Percentiles rank a stretch among this genome's conserved stretches.
phyloP scores from a whole-genome alignment of 371 early-diverging fungal genomes.

The Cokeromyces recurvatus region DNA sequence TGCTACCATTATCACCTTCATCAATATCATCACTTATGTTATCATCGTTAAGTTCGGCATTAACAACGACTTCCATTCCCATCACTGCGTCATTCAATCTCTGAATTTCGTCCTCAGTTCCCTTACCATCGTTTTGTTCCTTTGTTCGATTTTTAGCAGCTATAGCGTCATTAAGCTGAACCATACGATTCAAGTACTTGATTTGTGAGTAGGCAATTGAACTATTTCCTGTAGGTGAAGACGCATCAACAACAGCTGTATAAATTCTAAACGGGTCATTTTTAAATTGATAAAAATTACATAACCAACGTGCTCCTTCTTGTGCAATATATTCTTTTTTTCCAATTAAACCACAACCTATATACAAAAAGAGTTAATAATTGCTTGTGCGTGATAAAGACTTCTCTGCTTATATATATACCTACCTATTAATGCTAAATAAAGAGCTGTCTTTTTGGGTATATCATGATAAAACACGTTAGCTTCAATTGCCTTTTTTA shows the following conservation, averaged over 20 bases:
- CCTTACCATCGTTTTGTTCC: background rate
- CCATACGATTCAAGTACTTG: conserved; percentile 36
- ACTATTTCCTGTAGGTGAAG: background rate
- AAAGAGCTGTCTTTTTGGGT: conserved; percentile 37
- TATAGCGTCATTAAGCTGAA: conserved; percentile 42
- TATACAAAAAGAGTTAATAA: background rate
- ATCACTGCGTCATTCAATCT: background rate
- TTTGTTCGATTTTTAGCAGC: conserved; percentile 1
- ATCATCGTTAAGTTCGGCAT: too few species aligned
- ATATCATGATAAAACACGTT: conserved; percentile 67
- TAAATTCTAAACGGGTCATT: conserved; percentile 59
- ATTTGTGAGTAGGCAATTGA: background rate
- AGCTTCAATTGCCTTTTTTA: conserved; percentile 56
- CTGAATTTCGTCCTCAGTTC: background rate
- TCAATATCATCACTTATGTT: too few species aligned
- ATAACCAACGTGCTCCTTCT: conserved; percentile 49
- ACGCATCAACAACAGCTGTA: conserved; percentile 27
- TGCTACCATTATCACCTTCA: too few species aligned
- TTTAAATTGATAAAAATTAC: conserved; percentile 28
- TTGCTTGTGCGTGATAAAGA: too few species aligned
- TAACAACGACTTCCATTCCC: background rate
- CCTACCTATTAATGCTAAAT: conserved; percentile 61
- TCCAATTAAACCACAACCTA: conserved; percentile 49
- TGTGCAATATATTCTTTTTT: conserved; percentile 30
- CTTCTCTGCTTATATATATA: too few species aligned